Evolutionary conservation across 768 basidiomycete species (phyloP).

Genomic region (Calocera viscosa): DNA sequence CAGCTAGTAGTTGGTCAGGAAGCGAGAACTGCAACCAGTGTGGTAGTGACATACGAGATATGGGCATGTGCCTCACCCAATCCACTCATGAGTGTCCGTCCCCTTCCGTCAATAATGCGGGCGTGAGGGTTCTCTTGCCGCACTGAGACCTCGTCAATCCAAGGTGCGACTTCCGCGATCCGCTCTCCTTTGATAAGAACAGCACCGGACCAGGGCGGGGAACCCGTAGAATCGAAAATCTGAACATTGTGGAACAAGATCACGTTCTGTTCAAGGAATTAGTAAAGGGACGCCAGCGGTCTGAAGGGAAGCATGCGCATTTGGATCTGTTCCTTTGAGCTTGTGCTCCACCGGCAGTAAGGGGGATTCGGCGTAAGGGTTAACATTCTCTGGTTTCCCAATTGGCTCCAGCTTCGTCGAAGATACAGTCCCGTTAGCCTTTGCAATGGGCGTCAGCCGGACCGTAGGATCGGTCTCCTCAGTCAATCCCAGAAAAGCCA

Average conservation of each 20-base stretch:
- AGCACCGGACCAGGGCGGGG: conserved; percentile 26
- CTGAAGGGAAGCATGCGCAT: neutral
- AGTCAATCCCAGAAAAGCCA: neutral
- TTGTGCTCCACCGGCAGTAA: neutral
- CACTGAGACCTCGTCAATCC: neutral
- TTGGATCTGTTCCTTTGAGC: neutral
- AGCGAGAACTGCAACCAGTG: neutral
- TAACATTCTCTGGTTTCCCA: neutral
- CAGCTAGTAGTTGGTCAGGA: conserved; percentile 14
- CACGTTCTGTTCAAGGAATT: neutral
- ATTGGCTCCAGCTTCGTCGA: neutral
- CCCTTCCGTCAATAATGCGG: conserved; percentile 24
- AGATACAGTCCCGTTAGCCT: too few species aligned
- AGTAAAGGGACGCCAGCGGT: neutral
- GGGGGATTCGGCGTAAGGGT: neutral
- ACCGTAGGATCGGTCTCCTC: neutral
- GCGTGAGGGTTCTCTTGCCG: conserved; percentile 7
- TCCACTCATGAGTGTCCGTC: conserved; percentile 30
- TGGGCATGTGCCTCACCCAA: conserved; percentile 30
- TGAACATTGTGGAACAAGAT: conserved; percentile 21
- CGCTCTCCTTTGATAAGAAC: conserved; percentile 26
- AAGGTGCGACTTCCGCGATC: conserved; percentile 24
- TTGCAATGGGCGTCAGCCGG: too few species aligned
- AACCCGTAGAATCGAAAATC: conserved; percentile 30
- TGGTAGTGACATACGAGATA: conserved; percentile 8